A percentile compares a stretch with the other conserved stretches of the same genome.
phyloP scores from a whole-genome alignment of 139 green algal species.

The Monoraphidium neglectum region DNA sequence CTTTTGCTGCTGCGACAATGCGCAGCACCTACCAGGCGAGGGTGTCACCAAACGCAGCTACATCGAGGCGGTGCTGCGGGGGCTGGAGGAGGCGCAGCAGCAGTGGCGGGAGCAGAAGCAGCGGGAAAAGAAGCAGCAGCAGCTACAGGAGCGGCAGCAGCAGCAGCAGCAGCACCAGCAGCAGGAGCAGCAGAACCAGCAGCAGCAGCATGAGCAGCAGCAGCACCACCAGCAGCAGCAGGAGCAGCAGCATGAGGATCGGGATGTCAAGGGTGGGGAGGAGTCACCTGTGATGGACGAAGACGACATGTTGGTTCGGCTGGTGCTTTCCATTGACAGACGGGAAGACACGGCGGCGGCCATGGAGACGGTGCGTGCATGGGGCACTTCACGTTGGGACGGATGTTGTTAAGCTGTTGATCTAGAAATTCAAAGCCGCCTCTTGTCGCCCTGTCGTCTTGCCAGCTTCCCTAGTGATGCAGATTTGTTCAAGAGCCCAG shows the following conservation, averaged over 20 bases:
- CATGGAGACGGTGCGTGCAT: conserved; percentile 56
- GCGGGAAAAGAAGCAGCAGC: too few species aligned
- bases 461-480: neutral
- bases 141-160: too few species aligned
- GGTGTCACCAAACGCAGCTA: conserved; percentile 83
- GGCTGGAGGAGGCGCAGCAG: conserved; percentile 42
- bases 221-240: neutral
- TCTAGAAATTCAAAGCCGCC: neutral
- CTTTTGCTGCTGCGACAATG: neutral
- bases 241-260: neutral
- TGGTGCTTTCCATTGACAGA: conserved; percentile 85
- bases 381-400: neutral
- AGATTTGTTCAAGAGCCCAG: neutral
- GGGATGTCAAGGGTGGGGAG: too few species aligned
- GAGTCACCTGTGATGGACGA: too few species aligned
- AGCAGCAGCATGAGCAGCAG: neutral
- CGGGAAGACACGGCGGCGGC: conserved; percentile 56
- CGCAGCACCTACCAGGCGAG: conserved; percentile 56
- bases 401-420: neutral
- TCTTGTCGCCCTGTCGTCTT: neutral
- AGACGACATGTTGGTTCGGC: conserved; percentile 49
- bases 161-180: neutral
- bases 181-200: neutral
- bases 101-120: neutral
- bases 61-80: conserved; percentile 67